Evolutionary conservation across 768 basidiomycete genomes (phyloP).

Genomic region (Boletus rubescentipes): DNA sequence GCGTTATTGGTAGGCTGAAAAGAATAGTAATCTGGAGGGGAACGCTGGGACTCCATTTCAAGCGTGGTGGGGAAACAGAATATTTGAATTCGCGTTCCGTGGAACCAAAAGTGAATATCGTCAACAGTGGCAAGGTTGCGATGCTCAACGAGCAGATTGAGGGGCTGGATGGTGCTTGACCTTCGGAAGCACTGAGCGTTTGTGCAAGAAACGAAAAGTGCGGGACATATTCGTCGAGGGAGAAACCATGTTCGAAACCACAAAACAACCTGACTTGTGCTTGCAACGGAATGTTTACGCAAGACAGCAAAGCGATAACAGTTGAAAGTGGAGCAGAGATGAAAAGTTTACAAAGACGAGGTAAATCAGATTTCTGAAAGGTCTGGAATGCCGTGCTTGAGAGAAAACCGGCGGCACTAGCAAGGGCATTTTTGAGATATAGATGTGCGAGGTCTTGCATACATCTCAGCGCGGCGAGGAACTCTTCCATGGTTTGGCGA

Average conservation of each 20-base stretch:
- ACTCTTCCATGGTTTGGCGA: constrained; percentile 30
- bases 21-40: background rate
- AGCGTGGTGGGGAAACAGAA: background rate
- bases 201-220: background rate
- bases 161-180: background rate
- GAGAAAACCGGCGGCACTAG: constrained; percentile 3
- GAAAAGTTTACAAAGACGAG: background rate
- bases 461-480: constrained; percentile 32
- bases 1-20: background rate
- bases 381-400: background rate
- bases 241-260: too few relatives aligned
- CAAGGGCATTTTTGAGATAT: constrained; percentile 34
- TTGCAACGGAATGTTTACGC: too few relatives aligned
- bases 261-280: too few relatives aligned
- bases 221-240: too few relatives aligned
- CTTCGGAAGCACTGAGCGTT: background rate
- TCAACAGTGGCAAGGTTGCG: too few relatives aligned
- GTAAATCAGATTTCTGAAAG: background rate
- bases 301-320: too few relatives aligned
- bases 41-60: background rate
- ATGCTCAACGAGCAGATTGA: background rate
- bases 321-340: too few relatives aligned
- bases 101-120: background rate
- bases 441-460: constrained; percentile 36
- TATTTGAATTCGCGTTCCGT: background rate